Conservation (phyloP, 2,329 filamentous ascomycete genomes). For the Cladosporium cucumerinum region DNA sequence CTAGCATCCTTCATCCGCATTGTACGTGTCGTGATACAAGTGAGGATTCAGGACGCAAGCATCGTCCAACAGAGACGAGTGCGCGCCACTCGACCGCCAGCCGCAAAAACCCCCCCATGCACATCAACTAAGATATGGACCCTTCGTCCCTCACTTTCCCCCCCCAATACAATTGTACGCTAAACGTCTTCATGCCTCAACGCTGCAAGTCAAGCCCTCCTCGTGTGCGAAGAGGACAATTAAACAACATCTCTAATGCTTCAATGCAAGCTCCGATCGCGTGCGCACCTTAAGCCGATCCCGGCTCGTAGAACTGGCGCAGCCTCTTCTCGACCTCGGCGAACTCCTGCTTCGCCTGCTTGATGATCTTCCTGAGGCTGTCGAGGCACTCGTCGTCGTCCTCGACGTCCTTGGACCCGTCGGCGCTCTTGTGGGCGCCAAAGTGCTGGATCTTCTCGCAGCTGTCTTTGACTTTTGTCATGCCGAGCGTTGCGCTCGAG, state of each 20-base stretch:
- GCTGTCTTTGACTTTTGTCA: slow-evolving; percentile 84
- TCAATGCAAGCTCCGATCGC: neutral
- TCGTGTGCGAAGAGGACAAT: neutral
- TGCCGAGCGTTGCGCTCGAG: slow-evolving; percentile 88
- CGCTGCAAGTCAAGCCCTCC: neutral
- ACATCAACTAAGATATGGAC: neutral
- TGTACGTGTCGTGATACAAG: neutral
- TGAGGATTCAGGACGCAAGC: neutral
- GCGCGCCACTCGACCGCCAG: slow-evolving; percentile 1
- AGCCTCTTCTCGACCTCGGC: slow-evolving; percentile 67
- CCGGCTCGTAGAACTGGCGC: slow-evolving; percentile 59
- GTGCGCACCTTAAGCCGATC: slow-evolving; percentile 39
- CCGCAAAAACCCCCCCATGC: neutral
- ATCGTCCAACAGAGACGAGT: neutral
- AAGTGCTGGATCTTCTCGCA: slow-evolving; percentile 97
- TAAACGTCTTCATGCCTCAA: neutral
- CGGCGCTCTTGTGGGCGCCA: slow-evolving; percentile 76
- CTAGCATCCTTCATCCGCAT: neutral
- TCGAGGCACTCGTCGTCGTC: slow-evolving; percentile 67
- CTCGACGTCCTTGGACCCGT: slow-evolving; percentile 63
- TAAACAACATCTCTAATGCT: neutral
- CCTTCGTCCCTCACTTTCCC: neutral
- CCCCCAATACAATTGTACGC: neutral
- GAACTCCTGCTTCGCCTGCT: slow-evolving; percentile 73
- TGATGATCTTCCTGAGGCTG: slow-evolving; percentile 67